phyloP scores from a whole-genome alignment of 352 stramenopile genomes.

The Globisporangium apiculatum region DNA sequence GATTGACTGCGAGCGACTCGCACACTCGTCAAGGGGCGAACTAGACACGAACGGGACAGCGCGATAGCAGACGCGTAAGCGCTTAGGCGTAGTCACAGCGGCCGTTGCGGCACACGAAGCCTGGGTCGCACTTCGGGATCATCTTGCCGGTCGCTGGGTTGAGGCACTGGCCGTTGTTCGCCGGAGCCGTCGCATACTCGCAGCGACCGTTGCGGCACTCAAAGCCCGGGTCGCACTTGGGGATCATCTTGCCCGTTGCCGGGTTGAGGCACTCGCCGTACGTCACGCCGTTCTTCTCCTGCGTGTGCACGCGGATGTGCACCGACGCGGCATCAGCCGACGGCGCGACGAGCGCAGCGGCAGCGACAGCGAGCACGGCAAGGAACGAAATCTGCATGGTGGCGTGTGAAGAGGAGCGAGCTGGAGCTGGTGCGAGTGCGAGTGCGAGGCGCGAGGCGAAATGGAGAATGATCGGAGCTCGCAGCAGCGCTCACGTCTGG shows the following conservation, averaged over 20 bases:
- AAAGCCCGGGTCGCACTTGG: too few relatives aligned
- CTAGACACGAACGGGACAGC: not conserved
- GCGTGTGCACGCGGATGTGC: slow-evolving; percentile 8
- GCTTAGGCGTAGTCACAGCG: slow-evolving; percentile 2
- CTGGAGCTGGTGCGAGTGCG: not conserved
- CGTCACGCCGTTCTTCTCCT: slow-evolving; percentile 1
- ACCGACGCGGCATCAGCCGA: not conserved
- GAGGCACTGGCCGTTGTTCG: slow-evolving; percentile 1
- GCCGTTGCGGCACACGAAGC: slow-evolving; percentile 11
- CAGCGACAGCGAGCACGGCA: slow-evolving; percentile 2
- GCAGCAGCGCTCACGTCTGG: not conserved
- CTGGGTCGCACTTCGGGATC: slow-evolving; percentile 10
- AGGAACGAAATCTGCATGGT: slow-evolving; percentile 10
- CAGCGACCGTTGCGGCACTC: too few relatives aligned
- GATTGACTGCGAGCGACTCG: not conserved
- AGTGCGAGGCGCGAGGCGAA: not conserved
- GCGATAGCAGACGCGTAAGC: not conserved
- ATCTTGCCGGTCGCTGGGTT: slow-evolving; percentile 11
- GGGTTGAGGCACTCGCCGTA: not conserved
- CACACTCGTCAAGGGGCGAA: not conserved
- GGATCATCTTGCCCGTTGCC: too few relatives aligned
- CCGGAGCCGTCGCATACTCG: too few relatives aligned
- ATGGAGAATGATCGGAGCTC: slow-evolving; percentile 1
- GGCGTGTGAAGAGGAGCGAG: not conserved
- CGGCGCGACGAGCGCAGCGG: not conserved